Evolutionary conservation across 345 rosid species (phyloP).

Genomic region (Odontarrhena argentea): DNA sequence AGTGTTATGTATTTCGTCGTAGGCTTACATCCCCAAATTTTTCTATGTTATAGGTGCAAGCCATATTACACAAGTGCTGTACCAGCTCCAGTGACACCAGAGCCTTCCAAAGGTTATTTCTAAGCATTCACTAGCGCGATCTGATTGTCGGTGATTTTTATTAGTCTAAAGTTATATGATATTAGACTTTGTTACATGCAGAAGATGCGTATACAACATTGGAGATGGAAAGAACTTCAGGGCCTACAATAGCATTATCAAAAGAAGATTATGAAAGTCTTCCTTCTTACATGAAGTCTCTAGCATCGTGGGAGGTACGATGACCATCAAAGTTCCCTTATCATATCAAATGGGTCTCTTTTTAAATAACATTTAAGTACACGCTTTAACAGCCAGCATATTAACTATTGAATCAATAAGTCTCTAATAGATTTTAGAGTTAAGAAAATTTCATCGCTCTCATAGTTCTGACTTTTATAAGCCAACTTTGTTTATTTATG

Average conservation of each 20-base stretch:
- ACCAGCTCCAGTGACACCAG: slow-evolving; percentile 30
- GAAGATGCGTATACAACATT: slow-evolving; percentile 37
- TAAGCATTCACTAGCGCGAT: slow-evolving; percentile 16
- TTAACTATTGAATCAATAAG: background rate
- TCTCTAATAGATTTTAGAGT: background rate
- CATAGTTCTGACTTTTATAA: background rate
- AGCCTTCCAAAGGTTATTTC: slow-evolving; percentile 47
- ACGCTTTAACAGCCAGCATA: background rate
- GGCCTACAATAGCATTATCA: slow-evolving; percentile 43
- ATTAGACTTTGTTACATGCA: slow-evolving; percentile 18
- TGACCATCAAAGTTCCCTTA: slow-evolving; percentile 9
- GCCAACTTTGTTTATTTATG: too few relatives aligned
- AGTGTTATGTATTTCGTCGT: background rate
- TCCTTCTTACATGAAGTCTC: slow-evolving; percentile 70
- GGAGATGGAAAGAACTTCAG: slow-evolving; percentile 36
- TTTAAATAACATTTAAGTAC: background rate
- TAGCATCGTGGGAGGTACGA: slow-evolving; percentile 90
- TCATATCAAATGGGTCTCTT: background rate
- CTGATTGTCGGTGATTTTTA: background rate
- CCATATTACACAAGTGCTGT: slow-evolving; percentile 33
- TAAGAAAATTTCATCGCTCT: background rate
- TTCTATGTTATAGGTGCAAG: slow-evolving; percentile 43
- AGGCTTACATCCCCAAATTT: slow-evolving; percentile 9
- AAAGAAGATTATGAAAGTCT: slow-evolving; percentile 65
- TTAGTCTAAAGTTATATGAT: slow-evolving; percentile 4